Percentiles rank a stretch among this genome's conserved stretches.
phyloP scores from a whole-genome alignment of 345 rosid species.

The Acer negundo region DNA sequence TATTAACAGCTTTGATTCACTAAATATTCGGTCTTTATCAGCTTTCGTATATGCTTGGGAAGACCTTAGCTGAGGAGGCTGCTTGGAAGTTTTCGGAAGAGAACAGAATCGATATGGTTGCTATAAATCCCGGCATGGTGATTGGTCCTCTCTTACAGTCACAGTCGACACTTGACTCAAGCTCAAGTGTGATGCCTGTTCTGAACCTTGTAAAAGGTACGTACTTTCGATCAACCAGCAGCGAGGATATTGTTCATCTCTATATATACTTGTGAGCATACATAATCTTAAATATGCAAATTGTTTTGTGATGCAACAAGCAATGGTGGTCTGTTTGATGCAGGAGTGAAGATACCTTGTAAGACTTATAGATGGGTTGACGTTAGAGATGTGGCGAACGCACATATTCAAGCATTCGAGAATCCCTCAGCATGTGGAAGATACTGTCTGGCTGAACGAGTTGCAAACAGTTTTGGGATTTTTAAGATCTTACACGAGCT shows the following conservation, averaged over 20 bases:
- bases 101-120: slow-evolving; percentile 44
- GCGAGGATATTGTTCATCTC: no score
- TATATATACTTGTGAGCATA: no score
- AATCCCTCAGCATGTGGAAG: slow-evolving; percentile 45
- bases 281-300: no score
- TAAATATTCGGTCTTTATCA: slow-evolving; percentile 1
- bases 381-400: slow-evolving; percentile 27
- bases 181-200: no score
- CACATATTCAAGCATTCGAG: slow-evolving; percentile 58
- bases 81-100: slow-evolving; percentile 47
- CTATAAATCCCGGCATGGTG: slow-evolving; percentile 39
- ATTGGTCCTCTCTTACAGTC: slow-evolving; percentile 50
- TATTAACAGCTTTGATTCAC: no score
- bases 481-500: slow-evolving; percentile 19
- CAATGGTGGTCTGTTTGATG: neutral
- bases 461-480: neutral
- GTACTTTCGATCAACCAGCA: no score
- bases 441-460: slow-evolving; percentile 37
- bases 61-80: slow-evolving; percentile 49
- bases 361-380: neutral
- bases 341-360: neutral
- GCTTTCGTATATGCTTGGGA: slow-evolving; percentile 44
- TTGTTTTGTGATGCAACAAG: no score
- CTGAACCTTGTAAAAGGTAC: no score
- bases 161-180: no score